phyloP scores from a whole-genome alignment of 306 rosid species.

The Styphnolobium japonicum region DNA sequence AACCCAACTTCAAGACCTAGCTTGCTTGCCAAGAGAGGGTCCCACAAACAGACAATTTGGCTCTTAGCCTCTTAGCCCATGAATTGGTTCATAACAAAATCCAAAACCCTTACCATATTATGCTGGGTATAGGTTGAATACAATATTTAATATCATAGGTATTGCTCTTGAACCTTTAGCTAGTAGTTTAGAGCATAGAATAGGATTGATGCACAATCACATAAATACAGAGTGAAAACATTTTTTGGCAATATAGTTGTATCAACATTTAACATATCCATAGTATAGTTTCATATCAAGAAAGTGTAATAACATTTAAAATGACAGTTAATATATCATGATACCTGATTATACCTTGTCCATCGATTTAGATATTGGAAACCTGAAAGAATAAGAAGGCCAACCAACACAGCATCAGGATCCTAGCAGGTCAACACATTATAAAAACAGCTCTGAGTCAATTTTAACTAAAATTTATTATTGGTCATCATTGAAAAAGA shows the following conservation, averaged over 20 bases:
- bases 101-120: background rate
- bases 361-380: constrained; percentile 88
- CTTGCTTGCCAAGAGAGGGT: background rate
- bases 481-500: background rate
- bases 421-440: constrained; percentile 50
- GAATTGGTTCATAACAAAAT: background rate
- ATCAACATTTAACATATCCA: background rate
- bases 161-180: constrained; percentile 19
- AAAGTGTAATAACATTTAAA: background rate
- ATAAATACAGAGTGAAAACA: background rate
- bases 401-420: constrained; percentile 93
- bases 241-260: background rate
- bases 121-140: background rate
- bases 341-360: constrained; percentile 93
- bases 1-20: constrained; percentile 9
- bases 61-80: background rate
- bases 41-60: background rate
- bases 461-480: background rate
- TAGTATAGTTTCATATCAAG: background rate
- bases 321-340: constrained; percentile 12
- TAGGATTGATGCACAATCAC: constrained; percentile 3
- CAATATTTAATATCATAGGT: background rate
- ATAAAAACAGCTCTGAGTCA: constrained; percentile 22
- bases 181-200: background rate
- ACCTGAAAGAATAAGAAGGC: constrained; percentile 82